phyloP scores from a whole-genome alignment of 306 rosid species.

The Clitoria ternatea region DNA sequence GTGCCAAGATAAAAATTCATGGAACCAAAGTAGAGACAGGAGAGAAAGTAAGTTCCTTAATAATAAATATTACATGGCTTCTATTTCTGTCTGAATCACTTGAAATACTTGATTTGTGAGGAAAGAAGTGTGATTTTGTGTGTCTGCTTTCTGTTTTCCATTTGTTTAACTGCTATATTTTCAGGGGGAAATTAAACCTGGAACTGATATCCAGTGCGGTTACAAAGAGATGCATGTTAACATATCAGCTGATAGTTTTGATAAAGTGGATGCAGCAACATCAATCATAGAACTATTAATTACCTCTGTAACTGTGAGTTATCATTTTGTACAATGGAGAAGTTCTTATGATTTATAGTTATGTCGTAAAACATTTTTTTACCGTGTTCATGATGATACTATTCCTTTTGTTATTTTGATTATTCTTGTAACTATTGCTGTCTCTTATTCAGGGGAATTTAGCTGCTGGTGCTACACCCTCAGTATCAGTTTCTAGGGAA shows the following conservation, averaged over 20 bases:
- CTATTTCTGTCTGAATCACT: constrained; percentile 13
- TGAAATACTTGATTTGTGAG: constrained; percentile 13
- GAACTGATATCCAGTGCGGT: constrained; percentile 44
- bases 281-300: constrained; percentile 76
- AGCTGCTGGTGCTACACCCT: constrained; percentile 40
- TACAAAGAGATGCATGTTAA: constrained; percentile 65
- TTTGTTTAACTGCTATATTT: constrained; percentile 15
- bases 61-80: neutral
- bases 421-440: constrained; percentile 11
- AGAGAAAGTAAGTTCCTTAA: constrained; percentile 52
- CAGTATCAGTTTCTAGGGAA: constrained; percentile 44
- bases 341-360: constrained; percentile 16
- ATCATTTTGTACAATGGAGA: constrained; percentile 17
- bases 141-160: constrained; percentile 3
- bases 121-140: neutral
- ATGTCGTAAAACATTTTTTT: neutral
- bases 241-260: constrained; percentile 83
- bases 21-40: constrained; percentile 64
- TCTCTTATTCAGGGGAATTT: constrained; percentile 63
- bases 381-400: neutral
- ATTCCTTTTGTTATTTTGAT: constrained; percentile 15
- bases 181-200: constrained; percentile 67
- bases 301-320: constrained; percentile 82
- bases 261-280: constrained; percentile 85
- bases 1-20: constrained; percentile 69